Evolutionary conservation across 1,284 basidiomycete species (phyloP).

Genomic region (Sanghuangporus baumii): DNA sequence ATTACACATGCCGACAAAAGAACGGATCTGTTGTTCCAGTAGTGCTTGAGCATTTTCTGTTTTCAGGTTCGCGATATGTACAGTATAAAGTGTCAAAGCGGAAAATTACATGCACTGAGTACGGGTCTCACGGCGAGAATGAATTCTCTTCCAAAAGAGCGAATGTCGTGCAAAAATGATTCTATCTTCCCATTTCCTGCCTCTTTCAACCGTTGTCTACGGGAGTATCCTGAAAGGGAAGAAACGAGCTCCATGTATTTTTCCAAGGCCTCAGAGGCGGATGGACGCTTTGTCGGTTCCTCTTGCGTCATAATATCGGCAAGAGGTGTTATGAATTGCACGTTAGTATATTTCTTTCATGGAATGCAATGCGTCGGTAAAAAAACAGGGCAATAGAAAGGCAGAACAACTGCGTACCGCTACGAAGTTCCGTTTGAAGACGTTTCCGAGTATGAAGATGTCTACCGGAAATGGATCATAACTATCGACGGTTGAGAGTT

Average conservation of each 20-base stretch:
- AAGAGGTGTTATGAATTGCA: not conserved
- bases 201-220: constrained; percentile 12
- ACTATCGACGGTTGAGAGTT: not conserved
- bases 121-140: not conserved
- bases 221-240: not conserved
- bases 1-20: too few species aligned
- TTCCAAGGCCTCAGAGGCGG: not conserved
- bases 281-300: not conserved
- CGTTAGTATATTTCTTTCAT: constrained; percentile 2
- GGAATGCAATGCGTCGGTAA: too few species aligned
- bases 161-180: not conserved
- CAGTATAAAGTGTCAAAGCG: too few species aligned
- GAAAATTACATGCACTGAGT: not conserved
- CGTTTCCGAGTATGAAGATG: constrained; percentile 7
- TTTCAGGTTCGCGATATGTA: too few species aligned
- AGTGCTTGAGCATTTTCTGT: too few species aligned
- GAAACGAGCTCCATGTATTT: not conserved
- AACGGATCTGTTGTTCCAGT: not conserved
- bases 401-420: not conserved
- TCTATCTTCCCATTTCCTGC: not conserved
- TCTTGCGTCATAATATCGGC: not conserved
- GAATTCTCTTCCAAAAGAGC: not conserved
- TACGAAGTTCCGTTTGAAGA: not conserved
- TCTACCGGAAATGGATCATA: constrained; percentile 12
- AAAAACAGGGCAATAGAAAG: not conserved